Percentiles rank a stretch among this genome's conserved stretches.
Conservation (phyloP, 306 rosid species). For the Cucumis sativus region DNA sequence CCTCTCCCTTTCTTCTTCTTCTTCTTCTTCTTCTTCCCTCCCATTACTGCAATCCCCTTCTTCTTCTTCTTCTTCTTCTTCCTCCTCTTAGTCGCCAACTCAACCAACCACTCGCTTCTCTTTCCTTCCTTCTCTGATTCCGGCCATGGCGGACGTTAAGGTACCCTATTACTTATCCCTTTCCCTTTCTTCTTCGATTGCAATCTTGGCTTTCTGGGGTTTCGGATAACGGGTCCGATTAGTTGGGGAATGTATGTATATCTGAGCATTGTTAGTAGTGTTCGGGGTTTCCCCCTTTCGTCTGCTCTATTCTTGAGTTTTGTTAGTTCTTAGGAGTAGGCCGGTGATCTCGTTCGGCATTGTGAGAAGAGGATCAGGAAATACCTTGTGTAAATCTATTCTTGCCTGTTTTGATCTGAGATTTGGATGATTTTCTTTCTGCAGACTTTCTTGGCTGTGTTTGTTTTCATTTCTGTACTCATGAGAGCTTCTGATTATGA, state of each 20-base stretch:
- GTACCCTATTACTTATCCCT: slow-evolving; percentile 18
- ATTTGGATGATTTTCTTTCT: background rate
- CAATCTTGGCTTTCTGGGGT: background rate
- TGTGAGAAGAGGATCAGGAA: slow-evolving; percentile 1
- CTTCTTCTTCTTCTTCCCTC: slow-evolving; percentile 1
- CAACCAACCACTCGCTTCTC: background rate
- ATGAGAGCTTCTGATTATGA: background rate
- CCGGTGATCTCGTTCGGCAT: slow-evolving; percentile 1
- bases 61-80: slow-evolving; percentile 7
- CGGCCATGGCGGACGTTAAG: slow-evolving; percentile 80
- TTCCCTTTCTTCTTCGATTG: background rate
- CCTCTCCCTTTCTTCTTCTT: slow-evolving; percentile 21
- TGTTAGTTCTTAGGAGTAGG: background rate
- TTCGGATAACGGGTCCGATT: background rate
- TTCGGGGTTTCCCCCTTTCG: background rate
- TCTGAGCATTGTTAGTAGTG: background rate
- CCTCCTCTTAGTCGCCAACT: slow-evolving; percentile 18
- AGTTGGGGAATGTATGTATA: background rate
- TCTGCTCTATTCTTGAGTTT: background rate
- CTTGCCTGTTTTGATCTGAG: background rate
- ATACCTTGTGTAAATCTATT: background rate
- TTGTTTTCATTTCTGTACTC: background rate
- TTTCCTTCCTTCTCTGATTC: background rate
- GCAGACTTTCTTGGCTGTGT: background rate
- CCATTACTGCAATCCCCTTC: slow-evolving; percentile 13